Evolutionary conservation across 2,329 filamentous ascomycete genomes (phyloP), one percentile per base, ranked within the genome.

Genomic region (Rutstroemia sp.): DNA sequence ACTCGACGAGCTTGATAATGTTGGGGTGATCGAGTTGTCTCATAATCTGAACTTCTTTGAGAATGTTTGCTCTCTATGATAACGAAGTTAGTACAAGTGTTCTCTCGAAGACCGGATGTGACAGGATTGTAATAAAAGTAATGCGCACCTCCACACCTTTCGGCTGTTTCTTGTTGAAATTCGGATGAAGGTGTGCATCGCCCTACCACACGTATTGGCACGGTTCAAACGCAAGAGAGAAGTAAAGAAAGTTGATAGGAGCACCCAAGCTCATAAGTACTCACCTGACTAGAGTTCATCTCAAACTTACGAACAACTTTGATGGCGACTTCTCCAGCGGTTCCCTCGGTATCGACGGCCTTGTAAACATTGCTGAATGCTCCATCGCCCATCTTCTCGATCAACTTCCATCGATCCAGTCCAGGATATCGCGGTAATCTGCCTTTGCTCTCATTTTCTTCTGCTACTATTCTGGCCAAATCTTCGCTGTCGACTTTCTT

Each of bases 21-120:
- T 97, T 97, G 60, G 92, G 92, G 65, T 99, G 94, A 63, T 97
- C 91, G 48, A 99, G 79, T 68, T 95, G 88, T 61, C 92, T 89
- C 92, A 99, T 99, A 65, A 99, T 99, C 68, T 96, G 89, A 14
- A 99, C 94, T 73, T 99, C 94, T 75, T 99, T 99, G 60, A 99
- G 76, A 63, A 99, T 97, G 68, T 97, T 99, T 61, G 92, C 89
- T 75, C 94, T 83, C 94, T 99, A 72, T 47, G 52, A 17, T 47
- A 17, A 39, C 58, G 45, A 47, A 30, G 52, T 60, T 56, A 65
- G 59, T 40, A 54, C 17, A 36, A 25, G 17, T 25, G 12, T 10
- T 17, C 21, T 30, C 16, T 6, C 6, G 34, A 23, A 19, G 21
- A 10, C 12, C 27, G 36, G 47, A 44, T 38, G 46, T 39, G 16